phyloP scores from a whole-genome alignment of 768 basidiomycete genomes.

The Dentipellis fragilis region DNA sequence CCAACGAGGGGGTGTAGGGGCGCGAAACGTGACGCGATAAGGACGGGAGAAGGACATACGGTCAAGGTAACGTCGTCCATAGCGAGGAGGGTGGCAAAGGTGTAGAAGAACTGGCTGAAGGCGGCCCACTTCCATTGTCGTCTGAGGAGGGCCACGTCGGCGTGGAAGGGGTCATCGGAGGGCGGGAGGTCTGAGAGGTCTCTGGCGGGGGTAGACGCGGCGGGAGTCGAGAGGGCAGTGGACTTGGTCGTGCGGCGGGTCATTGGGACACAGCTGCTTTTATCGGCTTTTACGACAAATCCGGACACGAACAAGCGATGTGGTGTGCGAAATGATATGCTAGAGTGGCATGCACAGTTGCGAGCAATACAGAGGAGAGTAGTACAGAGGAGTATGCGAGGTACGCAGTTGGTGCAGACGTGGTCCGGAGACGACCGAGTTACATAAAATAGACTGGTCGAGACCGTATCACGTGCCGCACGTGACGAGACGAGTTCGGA shows the following conservation, averaged over 20 bases:
- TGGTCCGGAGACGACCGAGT: no score
- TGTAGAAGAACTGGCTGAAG: slow-evolving; percentile 83
- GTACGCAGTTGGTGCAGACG: no score
- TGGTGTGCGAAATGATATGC: no score
- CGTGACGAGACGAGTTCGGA: no score
- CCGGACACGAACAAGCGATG: slow-evolving; percentile 17
- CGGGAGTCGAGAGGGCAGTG: slow-evolving; percentile 14
- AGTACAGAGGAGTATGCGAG: not conserved
- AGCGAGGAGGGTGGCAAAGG: slow-evolving; percentile 65
- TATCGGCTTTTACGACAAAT: slow-evolving; percentile 20
- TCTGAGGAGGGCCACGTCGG: slow-evolving; percentile 45
- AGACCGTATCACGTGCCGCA: no score
- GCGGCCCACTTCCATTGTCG: slow-evolving; percentile 90
- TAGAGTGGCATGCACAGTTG: no score
- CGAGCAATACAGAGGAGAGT: not conserved
- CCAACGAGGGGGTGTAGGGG: not conserved
- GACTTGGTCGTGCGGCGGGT: slow-evolving; percentile 22
- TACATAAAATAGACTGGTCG: no score
- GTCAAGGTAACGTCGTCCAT: slow-evolving; percentile 59
- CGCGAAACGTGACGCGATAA: slow-evolving; percentile 5
- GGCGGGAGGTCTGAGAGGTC: slow-evolving; percentile 3
- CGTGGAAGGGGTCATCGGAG: slow-evolving; percentile 14
- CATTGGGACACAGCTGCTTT: slow-evolving; percentile 19
- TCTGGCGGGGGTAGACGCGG: slow-evolving; percentile 10
- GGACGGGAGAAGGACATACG: slow-evolving; percentile 30